Percentiles rank a stretch among this genome's conserved stretches.
Conservation (phyloP, 2,329 filamentous ascomycete genomes). For the Sporothrix protearum region DNA sequence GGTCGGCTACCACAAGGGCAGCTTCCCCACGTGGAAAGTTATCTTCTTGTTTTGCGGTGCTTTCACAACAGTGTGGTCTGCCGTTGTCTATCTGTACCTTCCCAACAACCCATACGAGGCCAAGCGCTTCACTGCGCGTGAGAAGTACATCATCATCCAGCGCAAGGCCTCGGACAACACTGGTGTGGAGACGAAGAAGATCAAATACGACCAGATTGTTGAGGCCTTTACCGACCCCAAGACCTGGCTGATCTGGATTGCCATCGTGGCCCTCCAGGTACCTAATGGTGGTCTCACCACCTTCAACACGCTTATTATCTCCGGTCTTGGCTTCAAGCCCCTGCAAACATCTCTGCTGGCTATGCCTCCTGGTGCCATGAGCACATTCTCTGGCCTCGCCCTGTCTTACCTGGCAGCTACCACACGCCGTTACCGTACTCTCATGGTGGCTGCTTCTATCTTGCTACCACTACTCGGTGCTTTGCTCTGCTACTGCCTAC, state of each 20-base stretch:
- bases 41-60: constrained; percentile 32
- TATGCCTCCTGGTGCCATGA: constrained; percentile 27
- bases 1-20: constrained; percentile 29
- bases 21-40: constrained; percentile 31
- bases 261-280: constrained; percentile 29
- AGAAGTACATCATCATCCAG: constrained; percentile 28
- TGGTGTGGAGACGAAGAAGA: constrained; percentile 27
- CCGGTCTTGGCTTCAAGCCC: constrained; percentile 22
- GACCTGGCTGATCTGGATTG: constrained; percentile 31
- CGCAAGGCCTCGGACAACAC: constrained; percentile 31
- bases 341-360: constrained; percentile 24
- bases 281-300: constrained; percentile 27
- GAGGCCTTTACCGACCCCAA: constrained; percentile 28
- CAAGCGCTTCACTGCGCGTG: constrained; percentile 20
- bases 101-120: constrained; percentile 30
- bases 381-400: constrained; percentile 27
- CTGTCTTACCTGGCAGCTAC: constrained; percentile 26
- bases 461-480: constrained; percentile 37
- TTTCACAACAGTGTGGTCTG: constrained; percentile 30
- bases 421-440: constrained; percentile 25
- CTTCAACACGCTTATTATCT: constrained; percentile 25
- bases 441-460: constrained; percentile 35
- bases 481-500: constrained; percentile 37
- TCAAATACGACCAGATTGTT: constrained; percentile 28
- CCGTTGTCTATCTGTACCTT: constrained; percentile 29